Evolutionary conservation across 1,284 basidiomycete genomes (phyloP), one percentile per base, ranked within the genome.

Genomic region (Butyriboletus appendiculatus): DNA sequence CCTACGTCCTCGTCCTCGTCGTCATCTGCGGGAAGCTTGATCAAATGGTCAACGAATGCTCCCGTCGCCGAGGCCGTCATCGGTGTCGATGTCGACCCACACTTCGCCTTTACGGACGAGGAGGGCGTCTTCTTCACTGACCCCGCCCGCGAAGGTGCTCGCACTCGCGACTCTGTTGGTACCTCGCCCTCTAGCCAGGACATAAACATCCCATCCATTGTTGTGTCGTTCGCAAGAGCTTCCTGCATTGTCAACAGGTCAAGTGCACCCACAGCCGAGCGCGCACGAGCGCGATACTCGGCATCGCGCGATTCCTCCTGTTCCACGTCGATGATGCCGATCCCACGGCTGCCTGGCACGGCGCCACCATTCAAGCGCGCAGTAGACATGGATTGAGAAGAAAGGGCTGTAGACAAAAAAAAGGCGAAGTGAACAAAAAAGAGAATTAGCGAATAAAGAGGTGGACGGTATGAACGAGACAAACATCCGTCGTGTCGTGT

Each of bases 401-500:
- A 35, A 22, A 50, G 37, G 12, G 33, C 65, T 62, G 9, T 6
- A 4, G 6, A 30, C 1, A 16, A 18, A 15, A 35, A 18, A 15
- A 35, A 14, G 10, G 7, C 2, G 22, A 28, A n/a, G 30, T 0
- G 5, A 42, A 32, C 16, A 32, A 15, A 33, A 33, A 43, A n/a
- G 7, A 16, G 12, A 37, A 38, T 46, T 7, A 51, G 40, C 0
- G 12, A 30, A 22, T 8, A 15, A 18, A 15, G 8, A 3, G 4
- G 40, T 15, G 24, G 3, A 6, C 5, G 1, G 8, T 4, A 15
- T 7, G 18, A 10, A 48, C 1, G 59, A 45, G 64, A 62, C 59
- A 69, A 75, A 53, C 85, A 62, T 0, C 80, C 80, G 4, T 82
- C 73, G 45, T 80, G 76, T 5, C 81, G 45, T 1, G 57, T 63